These are phyloP conservation scores for Petunia hybrid DNA, from an alignment of 305 asterid species.

Conservation along the genomic window DNA sequence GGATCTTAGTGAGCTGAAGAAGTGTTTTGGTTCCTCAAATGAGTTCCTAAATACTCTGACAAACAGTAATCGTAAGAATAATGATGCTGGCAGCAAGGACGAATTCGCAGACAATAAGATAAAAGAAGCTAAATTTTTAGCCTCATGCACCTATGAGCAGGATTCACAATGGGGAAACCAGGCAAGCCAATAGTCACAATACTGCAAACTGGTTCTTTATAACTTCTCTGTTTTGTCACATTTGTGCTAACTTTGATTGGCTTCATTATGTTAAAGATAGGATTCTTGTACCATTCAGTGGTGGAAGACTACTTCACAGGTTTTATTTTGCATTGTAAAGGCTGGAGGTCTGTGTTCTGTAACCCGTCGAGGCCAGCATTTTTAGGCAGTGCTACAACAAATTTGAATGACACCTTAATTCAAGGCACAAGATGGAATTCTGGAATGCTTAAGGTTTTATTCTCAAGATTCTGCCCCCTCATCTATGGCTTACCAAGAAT, in stretches of 20 bases:
- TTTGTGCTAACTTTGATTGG: neutral
- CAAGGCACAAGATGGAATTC: conserved; percentile 68
- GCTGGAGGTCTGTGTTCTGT: conserved; percentile 65
- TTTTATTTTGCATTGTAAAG: conserved; percentile 60
- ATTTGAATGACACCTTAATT: conserved; percentile 52
- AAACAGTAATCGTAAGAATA: conserved; percentile 30
- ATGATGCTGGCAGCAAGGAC: neutral
- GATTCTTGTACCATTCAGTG: conserved; percentile 67
- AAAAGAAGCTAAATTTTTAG: conserved; percentile 46
- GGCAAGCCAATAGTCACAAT: conserved; percentile 40
- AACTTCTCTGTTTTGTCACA: neutral
- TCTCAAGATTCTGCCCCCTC: conserved; percentile 67
- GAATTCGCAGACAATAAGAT: conserved; percentile 6
- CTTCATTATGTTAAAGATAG: conserved; percentile 52
- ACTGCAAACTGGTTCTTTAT: too few species aligned
- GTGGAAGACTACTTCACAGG: conserved; percentile 77
- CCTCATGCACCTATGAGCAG: conserved; percentile 57
- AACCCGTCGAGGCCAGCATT: conserved; percentile 67
- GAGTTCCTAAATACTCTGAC: conserved; percentile 54
- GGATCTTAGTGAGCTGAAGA: conserved; percentile 42
- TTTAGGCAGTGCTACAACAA: conserved; percentile 64
- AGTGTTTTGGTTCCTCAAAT: conserved; percentile 53
- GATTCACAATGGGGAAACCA: conserved; percentile 65
- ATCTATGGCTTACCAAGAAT: conserved; percentile 58
- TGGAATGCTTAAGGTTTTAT: conserved; percentile 52